Evolutionary conservation across 306 rosid genomes (phyloP).

Genomic region (Parietaria judaica): DNA sequence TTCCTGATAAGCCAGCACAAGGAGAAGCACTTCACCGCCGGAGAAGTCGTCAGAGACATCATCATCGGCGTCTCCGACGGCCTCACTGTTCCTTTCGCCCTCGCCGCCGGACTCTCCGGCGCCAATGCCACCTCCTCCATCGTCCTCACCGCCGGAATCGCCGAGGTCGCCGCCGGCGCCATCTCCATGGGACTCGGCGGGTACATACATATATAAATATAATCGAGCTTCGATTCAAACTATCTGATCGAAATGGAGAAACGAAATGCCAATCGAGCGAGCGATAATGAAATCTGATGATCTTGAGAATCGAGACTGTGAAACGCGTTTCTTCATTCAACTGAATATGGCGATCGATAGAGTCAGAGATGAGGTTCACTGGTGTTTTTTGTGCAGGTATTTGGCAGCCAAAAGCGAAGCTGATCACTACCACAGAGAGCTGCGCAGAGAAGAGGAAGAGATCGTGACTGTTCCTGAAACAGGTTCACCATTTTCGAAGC

Average conservation of each 20-base stretch:
- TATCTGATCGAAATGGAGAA: neutral
- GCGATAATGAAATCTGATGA: too few relatives aligned
- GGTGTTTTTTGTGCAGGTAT: slow-evolving; percentile 29
- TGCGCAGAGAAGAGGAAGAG: slow-evolving; percentile 44
- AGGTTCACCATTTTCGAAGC: too few relatives aligned
- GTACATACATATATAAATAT: slow-evolving; percentile 9
- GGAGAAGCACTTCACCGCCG: slow-evolving; percentile 35
- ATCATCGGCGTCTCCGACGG: slow-evolving; percentile 40
- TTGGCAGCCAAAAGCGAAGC: slow-evolving; percentile 48
- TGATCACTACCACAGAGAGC: slow-evolving; percentile 37
- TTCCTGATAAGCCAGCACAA: slow-evolving; percentile 24
- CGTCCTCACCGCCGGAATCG: slow-evolving; percentile 37
- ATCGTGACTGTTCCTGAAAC: slow-evolving; percentile 35
- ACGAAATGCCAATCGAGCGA: too few relatives aligned
- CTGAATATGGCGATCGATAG: too few relatives aligned
- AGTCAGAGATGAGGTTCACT: too few relatives aligned
- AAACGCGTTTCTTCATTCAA: neutral
- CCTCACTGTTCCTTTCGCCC: slow-evolving; percentile 38
- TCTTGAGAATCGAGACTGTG: neutral
- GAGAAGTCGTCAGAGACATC: slow-evolving; percentile 34
- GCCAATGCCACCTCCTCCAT: slow-evolving; percentile 35
- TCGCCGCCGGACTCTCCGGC: slow-evolving; percentile 38
- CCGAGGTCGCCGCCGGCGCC: slow-evolving; percentile 41
- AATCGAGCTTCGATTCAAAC: too few relatives aligned
- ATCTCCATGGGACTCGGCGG: slow-evolving; percentile 46